Conservation (phyloP, 108 stramenopile genomes). For the Ochromonas danica region DNA sequence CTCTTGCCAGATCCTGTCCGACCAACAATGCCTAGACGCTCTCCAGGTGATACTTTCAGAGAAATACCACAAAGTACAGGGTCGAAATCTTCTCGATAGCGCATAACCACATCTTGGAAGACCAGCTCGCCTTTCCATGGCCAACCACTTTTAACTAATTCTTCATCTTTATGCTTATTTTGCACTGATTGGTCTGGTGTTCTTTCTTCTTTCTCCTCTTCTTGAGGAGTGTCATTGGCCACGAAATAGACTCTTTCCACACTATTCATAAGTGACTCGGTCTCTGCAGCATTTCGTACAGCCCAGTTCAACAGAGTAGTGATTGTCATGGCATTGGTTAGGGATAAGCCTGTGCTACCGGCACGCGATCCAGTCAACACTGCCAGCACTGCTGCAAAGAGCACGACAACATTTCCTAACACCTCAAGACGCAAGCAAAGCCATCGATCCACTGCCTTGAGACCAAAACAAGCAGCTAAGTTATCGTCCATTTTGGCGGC, state of each 20-base stretch:
- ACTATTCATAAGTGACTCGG: constrained; percentile 53
- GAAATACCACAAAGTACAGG: constrained; percentile 36
- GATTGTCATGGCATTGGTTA: constrained; percentile 50
- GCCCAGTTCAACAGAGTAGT: constrained; percentile 54
- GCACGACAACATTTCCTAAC: constrained; percentile 48
- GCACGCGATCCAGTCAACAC: constrained; percentile 34
- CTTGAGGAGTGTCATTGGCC: background rate
- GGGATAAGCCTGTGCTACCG: constrained; percentile 45
- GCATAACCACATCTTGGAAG: constrained; percentile 26
- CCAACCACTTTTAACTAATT: constrained; percentile 23
- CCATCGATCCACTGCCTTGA: constrained; percentile 54
- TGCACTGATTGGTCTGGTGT: no score
- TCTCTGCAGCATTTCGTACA: constrained; percentile 50
- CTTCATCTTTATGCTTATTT: background rate
- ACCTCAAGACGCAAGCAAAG: constrained; percentile 47
- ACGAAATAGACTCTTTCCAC: constrained; percentile 44
- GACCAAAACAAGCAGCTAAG: constrained; percentile 40
- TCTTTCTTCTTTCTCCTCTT: background rate
- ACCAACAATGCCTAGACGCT: constrained; percentile 41
- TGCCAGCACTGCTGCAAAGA: constrained; percentile 42
- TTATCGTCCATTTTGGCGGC: constrained; percentile 47
- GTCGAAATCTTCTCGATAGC: constrained; percentile 47
- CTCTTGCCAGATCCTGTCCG: constrained; percentile 79
- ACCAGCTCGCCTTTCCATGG: constrained; percentile 7
- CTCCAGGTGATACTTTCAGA: constrained; percentile 26